These are phyloP conservation scores for Pleurotus pulmonarius DNA, from an alignment of 768 basidiomycete genomes.

Conservation along the genomic window DNA sequence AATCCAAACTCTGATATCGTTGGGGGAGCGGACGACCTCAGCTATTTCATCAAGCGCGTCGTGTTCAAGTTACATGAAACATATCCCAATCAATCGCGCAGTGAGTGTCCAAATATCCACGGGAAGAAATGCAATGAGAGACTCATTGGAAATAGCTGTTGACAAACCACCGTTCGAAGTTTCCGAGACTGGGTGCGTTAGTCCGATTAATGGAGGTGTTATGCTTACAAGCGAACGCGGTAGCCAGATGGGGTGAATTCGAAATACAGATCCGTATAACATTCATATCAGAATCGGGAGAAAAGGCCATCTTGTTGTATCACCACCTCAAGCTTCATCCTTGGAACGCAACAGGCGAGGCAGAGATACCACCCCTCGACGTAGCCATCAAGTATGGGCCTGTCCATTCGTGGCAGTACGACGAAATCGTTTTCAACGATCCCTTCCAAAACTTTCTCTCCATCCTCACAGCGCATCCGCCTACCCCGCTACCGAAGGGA, in stretches of 20 bases:
- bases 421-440: conserved; percentile 95
- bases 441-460: conserved; percentile 86
- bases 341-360: conserved; percentile 65
- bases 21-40: conserved; percentile 86
- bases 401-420: conserved; percentile 98
- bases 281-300: conserved; percentile 85
- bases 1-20: conserved; percentile 69
- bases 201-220: neutral
- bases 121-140: conserved; percentile 6
- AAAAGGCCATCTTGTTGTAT: conserved; percentile 83
- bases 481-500: conserved; percentile 70
- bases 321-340: conserved; percentile 97
- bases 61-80: conserved; percentile 98
- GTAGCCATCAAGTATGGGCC: conserved; percentile 66
- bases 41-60: conserved; percentile 92
- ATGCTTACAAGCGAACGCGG: neutral
- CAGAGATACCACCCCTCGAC: conserved; percentile 65
- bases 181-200: conserved; percentile 84
- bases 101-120: conserved; percentile 44
- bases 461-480: conserved; percentile 76
- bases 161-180: conserved; percentile 95
- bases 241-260: conserved; percentile 92
- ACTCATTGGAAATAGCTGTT: conserved; percentile 47
- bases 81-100: conserved; percentile 85
- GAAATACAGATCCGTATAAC: conserved; percentile 90